Conservation (phyloP, 1,284 basidiomycete species). For the Cutaneotrichosporon arboriforme region DNA sequence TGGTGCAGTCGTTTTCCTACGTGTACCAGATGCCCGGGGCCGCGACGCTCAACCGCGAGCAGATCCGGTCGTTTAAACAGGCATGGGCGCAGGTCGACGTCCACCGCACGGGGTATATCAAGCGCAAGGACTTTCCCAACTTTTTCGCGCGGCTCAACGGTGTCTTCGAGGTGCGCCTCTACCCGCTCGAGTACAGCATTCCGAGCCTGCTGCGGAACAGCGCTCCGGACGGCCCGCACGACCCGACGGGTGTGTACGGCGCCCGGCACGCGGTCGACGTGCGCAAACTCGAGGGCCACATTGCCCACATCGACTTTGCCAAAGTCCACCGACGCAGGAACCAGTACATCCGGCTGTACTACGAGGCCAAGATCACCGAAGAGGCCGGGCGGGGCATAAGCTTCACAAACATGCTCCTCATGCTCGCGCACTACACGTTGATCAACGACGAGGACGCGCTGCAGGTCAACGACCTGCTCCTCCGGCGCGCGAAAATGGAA, state of each 20-base stretch:
- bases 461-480: constrained; percentile 72
- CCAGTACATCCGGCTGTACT: constrained; percentile 69
- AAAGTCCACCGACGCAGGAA: constrained; percentile 62
- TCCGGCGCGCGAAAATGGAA: constrained; percentile 68
- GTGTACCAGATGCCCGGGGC: constrained; percentile 81
- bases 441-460: constrained; percentile 83
- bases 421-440: constrained; percentile 86
- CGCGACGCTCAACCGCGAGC: constrained; percentile 75
- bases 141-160: constrained; percentile 60
- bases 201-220: constrained; percentile 53
- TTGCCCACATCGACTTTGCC: constrained; percentile 62
- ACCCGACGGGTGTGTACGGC: constrained; percentile 18
- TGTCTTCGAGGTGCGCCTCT: constrained; percentile 78
- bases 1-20: constrained; percentile 95
- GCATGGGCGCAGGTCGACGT: constrained; percentile 84
- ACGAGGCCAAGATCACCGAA: constrained; percentile 73
- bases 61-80: constrained; percentile 90
- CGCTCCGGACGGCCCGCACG: constrained; percentile 24
- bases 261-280: constrained; percentile 59
- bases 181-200: constrained; percentile 64
- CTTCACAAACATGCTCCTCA: constrained; percentile 82
- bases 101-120: constrained; percentile 70
- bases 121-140: constrained; percentile 62
- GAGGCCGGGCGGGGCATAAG: constrained; percentile 74
- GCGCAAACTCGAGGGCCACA: constrained; percentile 56